Percentiles rank a stretch among this genome's conserved stretches.
Conservation (phyloP, 768 basidiomycete genomes). For the Lactifluus subvellereus region DNA sequence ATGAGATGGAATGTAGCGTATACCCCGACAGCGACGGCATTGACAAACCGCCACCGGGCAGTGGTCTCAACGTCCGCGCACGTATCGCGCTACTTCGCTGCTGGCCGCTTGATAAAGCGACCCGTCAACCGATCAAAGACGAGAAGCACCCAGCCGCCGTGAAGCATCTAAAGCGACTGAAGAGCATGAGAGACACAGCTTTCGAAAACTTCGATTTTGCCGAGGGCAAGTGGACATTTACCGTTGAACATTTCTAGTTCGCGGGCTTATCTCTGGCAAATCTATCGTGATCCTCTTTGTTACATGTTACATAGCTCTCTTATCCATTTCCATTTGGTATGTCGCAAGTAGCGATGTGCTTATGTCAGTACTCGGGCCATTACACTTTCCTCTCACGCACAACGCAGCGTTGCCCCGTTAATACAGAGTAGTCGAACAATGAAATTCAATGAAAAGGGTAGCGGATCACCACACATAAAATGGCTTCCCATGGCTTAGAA, state of each 20-base stretch:
- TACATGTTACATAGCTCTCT: background rate
- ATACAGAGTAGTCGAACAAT: background rate
- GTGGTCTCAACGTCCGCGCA: constrained; percentile 87
- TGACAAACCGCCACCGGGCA: constrained; percentile 76
- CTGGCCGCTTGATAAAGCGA: constrained; percentile 89
- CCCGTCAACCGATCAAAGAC: constrained; percentile 85
- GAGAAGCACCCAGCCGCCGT: constrained; percentile 58
- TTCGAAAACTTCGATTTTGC: constrained; percentile 76
- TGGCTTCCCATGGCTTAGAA: background rate
- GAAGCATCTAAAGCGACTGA: constrained; percentile 74
- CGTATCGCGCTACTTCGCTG: constrained; percentile 70
- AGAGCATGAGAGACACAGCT: constrained; percentile 77
- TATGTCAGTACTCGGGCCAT: constrained; percentile 2
- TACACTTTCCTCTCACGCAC: background rate
- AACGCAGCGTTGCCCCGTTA: background rate
- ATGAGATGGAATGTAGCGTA: constrained; percentile 87
- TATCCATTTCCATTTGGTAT: constrained; percentile 1
- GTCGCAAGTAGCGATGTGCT: constrained; percentile 1
- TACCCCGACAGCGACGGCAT: constrained; percentile 87
- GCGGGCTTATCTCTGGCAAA: background rate
- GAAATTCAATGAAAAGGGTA: background rate
- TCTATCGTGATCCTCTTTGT: background rate
- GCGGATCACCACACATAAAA: background rate
- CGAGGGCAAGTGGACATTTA: constrained; percentile 90
- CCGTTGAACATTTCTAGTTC: constrained; percentile 82